phyloP scores from a whole-genome alignment of 306 rosid species.

The Rosa persica region DNA sequence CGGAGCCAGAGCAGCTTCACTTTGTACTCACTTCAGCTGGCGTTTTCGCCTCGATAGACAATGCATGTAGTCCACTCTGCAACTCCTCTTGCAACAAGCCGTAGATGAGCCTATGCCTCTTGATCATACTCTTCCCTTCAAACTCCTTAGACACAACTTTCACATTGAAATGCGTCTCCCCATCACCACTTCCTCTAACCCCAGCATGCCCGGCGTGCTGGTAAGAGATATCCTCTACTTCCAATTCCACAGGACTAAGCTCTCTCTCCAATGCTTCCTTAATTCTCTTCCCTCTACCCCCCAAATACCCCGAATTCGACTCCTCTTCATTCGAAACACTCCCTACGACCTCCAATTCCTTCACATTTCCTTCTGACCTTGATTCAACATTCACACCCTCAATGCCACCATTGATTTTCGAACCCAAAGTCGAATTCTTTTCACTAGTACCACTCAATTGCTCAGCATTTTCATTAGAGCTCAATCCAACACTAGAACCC shows the following conservation, averaged over 20 bases:
- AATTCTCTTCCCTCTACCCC: constrained; percentile 82
- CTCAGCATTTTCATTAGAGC: constrained; percentile 19
- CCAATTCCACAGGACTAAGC: constrained; percentile 56
- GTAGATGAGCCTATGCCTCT: constrained; percentile 83
- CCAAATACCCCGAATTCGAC: constrained; percentile 30
- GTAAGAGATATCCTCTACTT: constrained; percentile 74
- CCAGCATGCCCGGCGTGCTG: constrained; percentile 90
- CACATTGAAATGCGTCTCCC: constrained; percentile 87
- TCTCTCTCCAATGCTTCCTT: constrained; percentile 64
- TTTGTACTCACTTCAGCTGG: constrained; percentile 54
- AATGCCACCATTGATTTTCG: not conserved
- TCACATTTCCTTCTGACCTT: constrained; percentile 19
- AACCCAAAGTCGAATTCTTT: not conserved
- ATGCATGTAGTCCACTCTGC: constrained; percentile 73
- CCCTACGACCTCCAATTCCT: constrained; percentile 9
- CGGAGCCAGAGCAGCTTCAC: constrained; percentile 19
- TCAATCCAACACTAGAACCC: not conserved
- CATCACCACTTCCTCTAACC: constrained; percentile 59
- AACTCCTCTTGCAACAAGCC: constrained; percentile 70
- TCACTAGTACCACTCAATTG: not conserved
- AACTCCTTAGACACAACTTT: constrained; percentile 66
- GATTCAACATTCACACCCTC: not conserved
- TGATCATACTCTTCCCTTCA: constrained; percentile 83
- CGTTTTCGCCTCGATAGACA: constrained; percentile 80
- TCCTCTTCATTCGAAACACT: not conserved